phyloP scores from a whole-genome alignment of 2,329 filamentous ascomycete genomes.

The Zasmidium citrigriseum region DNA sequence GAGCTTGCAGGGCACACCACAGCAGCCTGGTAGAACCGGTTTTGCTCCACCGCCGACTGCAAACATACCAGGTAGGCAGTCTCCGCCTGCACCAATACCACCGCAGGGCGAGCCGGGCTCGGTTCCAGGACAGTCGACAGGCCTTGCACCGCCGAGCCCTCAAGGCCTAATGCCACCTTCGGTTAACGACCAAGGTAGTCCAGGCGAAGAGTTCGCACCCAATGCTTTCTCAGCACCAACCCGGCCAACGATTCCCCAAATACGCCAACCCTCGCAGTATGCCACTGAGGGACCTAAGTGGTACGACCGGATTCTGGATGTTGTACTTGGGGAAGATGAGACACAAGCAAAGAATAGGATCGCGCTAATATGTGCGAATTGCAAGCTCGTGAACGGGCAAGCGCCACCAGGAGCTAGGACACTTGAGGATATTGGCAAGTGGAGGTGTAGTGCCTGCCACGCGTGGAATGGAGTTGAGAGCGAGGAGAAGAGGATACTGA shows the following conservation, averaged over 20 bases:
- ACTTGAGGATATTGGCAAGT: slow-evolving; percentile 77
- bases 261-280: slow-evolving; percentile 24
- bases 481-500: slow-evolving; percentile 71
- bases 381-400: slow-evolving; percentile 90
- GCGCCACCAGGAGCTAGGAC: slow-evolving; percentile 82
- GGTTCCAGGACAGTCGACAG: slow-evolving; percentile 2
- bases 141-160: slow-evolving; percentile 41
- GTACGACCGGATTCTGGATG: slow-evolving; percentile 93
- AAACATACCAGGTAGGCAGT: slow-evolving; percentile 55
- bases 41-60: slow-evolving; percentile 64
- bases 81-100: slow-evolving; percentile 13
- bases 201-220: slow-evolving; percentile 68
- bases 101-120: slow-evolving; percentile 11
- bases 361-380: slow-evolving; percentile 78
- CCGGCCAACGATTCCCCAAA: slow-evolving; percentile 23
- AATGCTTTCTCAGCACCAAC: slow-evolving; percentile 59
- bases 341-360: slow-evolving; percentile 88
- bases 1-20: slow-evolving; percentile 29
- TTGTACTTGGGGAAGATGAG: slow-evolving; percentile 92
- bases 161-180: slow-evolving; percentile 40
- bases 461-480: slow-evolving; percentile 79
- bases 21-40: slow-evolving; percentile 55
- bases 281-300: slow-evolving; percentile 58
- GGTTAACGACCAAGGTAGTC: slow-evolving; percentile 24
- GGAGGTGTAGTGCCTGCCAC: slow-evolving; percentile 84